Evolutionary conservation across 2,329 filamentous ascomycete genomes (phyloP), one percentile per base, ranked within the genome.

Genomic region (Paraphoma sp.): DNA sequence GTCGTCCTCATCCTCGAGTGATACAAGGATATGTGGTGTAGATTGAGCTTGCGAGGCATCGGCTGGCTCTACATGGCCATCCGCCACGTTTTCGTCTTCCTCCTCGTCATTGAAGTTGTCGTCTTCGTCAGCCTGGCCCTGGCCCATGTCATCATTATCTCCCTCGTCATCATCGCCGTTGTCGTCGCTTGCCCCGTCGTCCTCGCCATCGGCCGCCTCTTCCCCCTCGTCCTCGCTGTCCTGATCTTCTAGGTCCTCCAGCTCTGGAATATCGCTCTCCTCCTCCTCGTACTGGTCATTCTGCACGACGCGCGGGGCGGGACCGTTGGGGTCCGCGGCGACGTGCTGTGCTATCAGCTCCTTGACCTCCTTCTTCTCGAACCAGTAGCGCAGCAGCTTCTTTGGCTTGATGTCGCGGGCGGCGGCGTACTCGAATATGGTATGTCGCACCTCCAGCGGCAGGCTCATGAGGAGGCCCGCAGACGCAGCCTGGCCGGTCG

Each of bases 391-490:
- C 18, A 76, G 59, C 10, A 75, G 49, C 53, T 65, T 64, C 52
- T 69, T 63, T 6, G 71, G 62, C 53, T 64, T 52, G 6, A 50
- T 30, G 6, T 63, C 47, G 44, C 68, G 61, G 6, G 30, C 49
- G 30, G 68, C 57, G 6, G 63, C 57, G 18, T 62, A 47, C 47
- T 63, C 52, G 60, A 69, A 76, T 57, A 76, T 70, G 14, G 50
- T 49, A 45, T 74, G 64, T 38, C 73, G 70, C 23, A 75, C 46
- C 61, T 76, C 74, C 45, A 74, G 62, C 3, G 74, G 73, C 9
- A 75, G 61, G 48, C 18, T 47, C 54, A 69, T 59, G 28, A 76
- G 52, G 16, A 52, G 52, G 14, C 51, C 12, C 10, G 53, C 29
- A 43, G 44, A 30, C 28, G 31, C 42, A 41, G 45, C 38, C 43